Conservation (phyloP, 257 asterid species). For the Sherardia arvensis region DNA sequence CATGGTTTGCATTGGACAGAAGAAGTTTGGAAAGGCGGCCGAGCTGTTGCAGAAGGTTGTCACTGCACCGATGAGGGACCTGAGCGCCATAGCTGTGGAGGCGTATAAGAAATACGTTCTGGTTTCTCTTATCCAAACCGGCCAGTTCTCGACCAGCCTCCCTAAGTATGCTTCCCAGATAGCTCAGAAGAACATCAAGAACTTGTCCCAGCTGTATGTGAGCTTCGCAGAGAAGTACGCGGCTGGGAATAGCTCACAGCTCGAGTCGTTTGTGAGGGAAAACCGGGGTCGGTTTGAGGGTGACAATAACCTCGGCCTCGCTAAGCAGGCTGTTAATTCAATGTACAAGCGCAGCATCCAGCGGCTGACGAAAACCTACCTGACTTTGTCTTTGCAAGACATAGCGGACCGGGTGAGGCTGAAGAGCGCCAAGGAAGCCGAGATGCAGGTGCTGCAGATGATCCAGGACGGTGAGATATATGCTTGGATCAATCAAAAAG, state of each 20-base stretch:
- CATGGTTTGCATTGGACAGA: constrained; percentile 92
- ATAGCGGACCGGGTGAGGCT: constrained; percentile 73
- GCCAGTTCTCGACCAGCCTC: constrained; percentile 76
- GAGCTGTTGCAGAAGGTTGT: constrained; percentile 92
- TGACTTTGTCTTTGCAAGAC: constrained; percentile 92
- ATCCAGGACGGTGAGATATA: constrained; percentile 88
- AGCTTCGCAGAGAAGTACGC: constrained; percentile 63
- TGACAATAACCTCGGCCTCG: constrained; percentile 90
- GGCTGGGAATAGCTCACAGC: constrained; percentile 65
- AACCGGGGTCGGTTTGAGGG: constrained; percentile 63
- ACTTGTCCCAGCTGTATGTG: constrained; percentile 64
- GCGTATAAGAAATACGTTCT: constrained; percentile 87
- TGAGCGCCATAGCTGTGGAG: constrained; percentile 86
- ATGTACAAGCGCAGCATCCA: constrained; percentile 93
- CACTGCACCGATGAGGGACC: constrained; percentile 77
- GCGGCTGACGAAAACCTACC: constrained; percentile 87
- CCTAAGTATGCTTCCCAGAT: constrained; percentile 82
- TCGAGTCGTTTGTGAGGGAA: constrained; percentile 45
- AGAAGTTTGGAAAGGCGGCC: constrained; percentile 66
- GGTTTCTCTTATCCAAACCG: constrained; percentile 79
- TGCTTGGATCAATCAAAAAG: constrained; percentile 95
- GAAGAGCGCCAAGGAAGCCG: constrained; percentile 81
- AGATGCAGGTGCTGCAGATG: constrained; percentile 97
- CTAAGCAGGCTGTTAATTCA: constrained; percentile 82
- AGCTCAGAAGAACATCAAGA: constrained; percentile 84